These are phyloP conservation scores for Zopfia rhizophila DNA, from an alignment of 2,329 filamentous ascomycete genomes.

Conservation along the genomic window DNA sequence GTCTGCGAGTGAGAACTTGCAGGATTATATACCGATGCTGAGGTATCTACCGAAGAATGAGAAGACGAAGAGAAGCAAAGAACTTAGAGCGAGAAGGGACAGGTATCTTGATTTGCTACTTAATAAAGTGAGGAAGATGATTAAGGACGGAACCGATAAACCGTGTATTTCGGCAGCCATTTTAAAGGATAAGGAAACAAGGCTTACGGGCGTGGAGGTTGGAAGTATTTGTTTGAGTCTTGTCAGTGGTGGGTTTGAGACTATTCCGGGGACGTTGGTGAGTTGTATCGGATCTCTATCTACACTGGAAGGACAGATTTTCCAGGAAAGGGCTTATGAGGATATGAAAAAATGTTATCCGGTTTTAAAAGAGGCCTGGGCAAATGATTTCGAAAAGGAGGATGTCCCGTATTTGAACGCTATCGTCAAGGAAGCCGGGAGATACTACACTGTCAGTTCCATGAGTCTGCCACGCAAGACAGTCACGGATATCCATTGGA, in stretches of 20 bases:
- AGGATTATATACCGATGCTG: constrained; percentile 64
- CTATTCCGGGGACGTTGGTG: constrained; percentile 64
- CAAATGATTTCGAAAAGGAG: constrained; percentile 56
- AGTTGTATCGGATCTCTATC: constrained; percentile 62
- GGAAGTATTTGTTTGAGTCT: constrained; percentile 64
- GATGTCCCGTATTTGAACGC: constrained; percentile 60
- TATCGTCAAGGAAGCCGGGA: constrained; percentile 63
- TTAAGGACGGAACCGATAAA: constrained; percentile 62
- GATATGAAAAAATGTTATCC: constrained; percentile 63
- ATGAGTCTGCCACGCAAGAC: constrained; percentile 66
- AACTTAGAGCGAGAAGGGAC: constrained; percentile 60
- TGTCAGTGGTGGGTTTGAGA: constrained; percentile 66
- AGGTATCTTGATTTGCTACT: constrained; percentile 62
- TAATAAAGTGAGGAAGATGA: constrained; percentile 63
- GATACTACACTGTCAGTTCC: constrained; percentile 65
- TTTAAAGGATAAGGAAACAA: constrained; percentile 65
- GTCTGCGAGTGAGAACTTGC: constrained; percentile 63
- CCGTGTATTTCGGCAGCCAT: constrained; percentile 66
- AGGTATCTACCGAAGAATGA: constrained; percentile 64
- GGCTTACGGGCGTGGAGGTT: constrained; percentile 64
- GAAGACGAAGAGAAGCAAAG: constrained; percentile 60
- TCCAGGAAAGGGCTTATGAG: constrained; percentile 63
- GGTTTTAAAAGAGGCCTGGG: constrained; percentile 60
- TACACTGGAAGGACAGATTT: constrained; percentile 60
- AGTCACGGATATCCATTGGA: constrained; percentile 62